phyloP scores from a whole-genome alignment of 202 grass and related monocot species.

The Tripidium arundinaceum region DNA sequence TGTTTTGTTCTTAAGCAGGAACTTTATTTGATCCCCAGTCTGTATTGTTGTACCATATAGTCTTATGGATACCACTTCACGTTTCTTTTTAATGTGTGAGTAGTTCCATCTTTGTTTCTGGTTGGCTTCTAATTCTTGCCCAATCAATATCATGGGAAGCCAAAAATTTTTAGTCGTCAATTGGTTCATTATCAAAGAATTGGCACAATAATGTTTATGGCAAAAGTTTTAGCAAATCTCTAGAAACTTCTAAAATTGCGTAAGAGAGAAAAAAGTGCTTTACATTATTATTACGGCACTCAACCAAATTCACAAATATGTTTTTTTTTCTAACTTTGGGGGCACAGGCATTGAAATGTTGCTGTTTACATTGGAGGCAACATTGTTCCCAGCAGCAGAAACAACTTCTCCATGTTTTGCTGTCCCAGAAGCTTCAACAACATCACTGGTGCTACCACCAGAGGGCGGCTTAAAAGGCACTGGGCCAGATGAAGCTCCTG shows the following conservation, averaged over 20 bases:
- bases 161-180: too few species aligned
- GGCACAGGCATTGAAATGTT: slow-evolving; percentile 52
- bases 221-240: too few species aligned
- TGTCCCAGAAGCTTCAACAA: slow-evolving; percentile 85
- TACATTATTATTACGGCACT: slow-evolving; percentile 42
- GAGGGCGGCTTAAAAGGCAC: slow-evolving; percentile 66
- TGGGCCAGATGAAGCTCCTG: slow-evolving; percentile 56
- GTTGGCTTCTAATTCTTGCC: too few species aligned
- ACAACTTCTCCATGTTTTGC: slow-evolving; percentile 75
- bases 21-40: neutral
- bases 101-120: neutral
- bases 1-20: neutral
- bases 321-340: slow-evolving; percentile 51
- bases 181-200: too few species aligned
- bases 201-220: too few species aligned
- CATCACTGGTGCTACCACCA: slow-evolving; percentile 65
- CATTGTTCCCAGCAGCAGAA: slow-evolving; percentile 42
- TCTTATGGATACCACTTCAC: neutral
- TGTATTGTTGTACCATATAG: neutral
- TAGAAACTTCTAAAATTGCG: too few species aligned
- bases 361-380: slow-evolving; percentile 34
- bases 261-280: too few species aligned
- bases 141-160: too few species aligned
- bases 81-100: neutral
- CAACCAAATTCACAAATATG: too few species aligned